Conservation (phyloP, 2,329 filamentous ascomycete genomes). For the Blastomyces emzantsi region DNA sequence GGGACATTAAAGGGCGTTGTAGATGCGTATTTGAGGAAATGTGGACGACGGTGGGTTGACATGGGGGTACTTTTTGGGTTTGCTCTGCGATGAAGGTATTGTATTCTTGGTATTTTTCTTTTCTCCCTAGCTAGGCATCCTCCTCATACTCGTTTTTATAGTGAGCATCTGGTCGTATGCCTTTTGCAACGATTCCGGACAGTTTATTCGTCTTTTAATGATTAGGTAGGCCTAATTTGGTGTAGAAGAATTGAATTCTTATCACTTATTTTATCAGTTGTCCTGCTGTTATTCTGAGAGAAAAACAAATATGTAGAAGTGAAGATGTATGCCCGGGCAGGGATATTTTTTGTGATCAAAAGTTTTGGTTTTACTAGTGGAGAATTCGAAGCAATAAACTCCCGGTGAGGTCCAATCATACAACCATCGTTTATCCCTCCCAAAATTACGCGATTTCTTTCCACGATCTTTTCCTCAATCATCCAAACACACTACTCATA, state of each 20-base stretch:
- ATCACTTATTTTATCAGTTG: background rate
- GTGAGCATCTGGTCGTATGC: background rate
- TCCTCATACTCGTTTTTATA: conserved; percentile 8
- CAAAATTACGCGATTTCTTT: background rate
- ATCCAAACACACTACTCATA: background rate
- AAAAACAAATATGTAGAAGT: background rate
- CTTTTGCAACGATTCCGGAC: background rate
- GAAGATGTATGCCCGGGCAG: background rate
- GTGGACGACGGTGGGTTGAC: conserved; percentile 83
- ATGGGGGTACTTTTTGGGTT: conserved; percentile 80
- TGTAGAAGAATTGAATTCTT: background rate
- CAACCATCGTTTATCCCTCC: too few species aligned
- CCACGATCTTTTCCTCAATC: background rate
- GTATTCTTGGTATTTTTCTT: conserved; percentile 24
- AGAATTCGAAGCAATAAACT: background rate
- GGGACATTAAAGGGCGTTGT: conserved; percentile 66
- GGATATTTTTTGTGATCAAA: background rate
- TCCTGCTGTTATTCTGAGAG: background rate
- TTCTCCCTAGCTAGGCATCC: background rate
- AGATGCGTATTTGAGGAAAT: conserved; percentile 78
- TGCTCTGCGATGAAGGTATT: conserved; percentile 30
- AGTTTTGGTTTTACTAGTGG: background rate
- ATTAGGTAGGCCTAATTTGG: background rate
- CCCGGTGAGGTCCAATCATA: background rate
- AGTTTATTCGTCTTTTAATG: conserved; percentile 13